Base-by-base conservation (phyloP, 1,284 basidiomycete species). In the Phellopilus nigrolimitatus region DNA sequence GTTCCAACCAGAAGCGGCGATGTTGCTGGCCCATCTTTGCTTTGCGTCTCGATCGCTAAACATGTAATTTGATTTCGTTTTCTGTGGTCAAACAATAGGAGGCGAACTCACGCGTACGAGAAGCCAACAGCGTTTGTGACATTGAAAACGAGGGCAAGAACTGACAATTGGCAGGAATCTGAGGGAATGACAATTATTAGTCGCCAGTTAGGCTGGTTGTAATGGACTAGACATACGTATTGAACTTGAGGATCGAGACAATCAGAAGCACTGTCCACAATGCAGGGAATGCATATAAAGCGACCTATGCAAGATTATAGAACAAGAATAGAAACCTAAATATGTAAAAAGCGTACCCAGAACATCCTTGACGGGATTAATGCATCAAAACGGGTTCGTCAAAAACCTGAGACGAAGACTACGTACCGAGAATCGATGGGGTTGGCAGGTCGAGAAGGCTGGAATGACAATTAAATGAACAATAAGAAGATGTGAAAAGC, bases 381-480 rank as follows among this genome's bases (percentile, higher is more conserved):
- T 37, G 34, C 30, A 43, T 52, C 17, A 46, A 44, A 46, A 46
- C 17, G 43, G 24, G 24, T 33, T 45, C n/a, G 30, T 31, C n/a
- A n/a, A 15, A 21, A 30, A 41, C 31, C 51, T 42, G 43, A 36
- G 34, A 51, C 43, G 15, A 28, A 22, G 47, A 15, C 39, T 37
- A 69, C 83, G 60, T 66, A 90, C 89, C 81, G 94, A 12, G 91
- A 83, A 68, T 97, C 94, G 34, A 95, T 78, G 0, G 90, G 79
- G 67, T 97, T 97, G 4, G 91, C 84, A 19, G 91, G 91, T 60
- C 87, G 79, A 31, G 91, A 88, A 37, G 94, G 91, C 94, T 97
- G 56, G 10, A 47, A 31, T 12, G 22, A 31, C 38, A 28, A 51
- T 13, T 37, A 24, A 53, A 60, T 40, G 59, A 45, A 40, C 24